Evolutionary conservation across 2,329 filamentous ascomycete species (phyloP), one percentile per base, ranked within the genome.

Genomic region (Alternaria tenuissima): DNA sequence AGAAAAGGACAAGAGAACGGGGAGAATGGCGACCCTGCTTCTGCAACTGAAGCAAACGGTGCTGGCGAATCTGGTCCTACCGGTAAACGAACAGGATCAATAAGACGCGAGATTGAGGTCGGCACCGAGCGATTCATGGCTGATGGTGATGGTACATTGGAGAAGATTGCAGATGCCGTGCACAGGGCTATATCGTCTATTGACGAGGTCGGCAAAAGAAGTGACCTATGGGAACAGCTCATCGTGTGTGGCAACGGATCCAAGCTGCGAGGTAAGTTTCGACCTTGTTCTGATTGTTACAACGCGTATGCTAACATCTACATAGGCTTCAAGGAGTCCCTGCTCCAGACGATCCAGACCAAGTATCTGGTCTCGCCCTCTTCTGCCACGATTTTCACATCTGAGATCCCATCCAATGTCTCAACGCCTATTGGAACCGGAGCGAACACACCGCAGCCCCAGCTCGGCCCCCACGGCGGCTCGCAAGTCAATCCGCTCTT

Each of bases 301-400:
- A 7, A 32, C 14, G n/a, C 34, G 38, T 28, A 16, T 4, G 58
- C 83, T 70, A 83, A 78, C 62, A 59, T 5, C 7, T 16, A 12
- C 18, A 9, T 38, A 82, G 93, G 95, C 5, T 94, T 99, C 77
- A 94, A 91, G 67, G 93, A 97, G 71, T 92, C 94, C 67, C 88
- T 99, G 48, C 78, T 98, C 38, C 86, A 91, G 70, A 93, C 89
- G 0, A 86, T 99, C 36, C 87, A 87, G 38, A 86, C 89, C 49
- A 93, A 94, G 66, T 95, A 97, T 78, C 86, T 97, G 55, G 89
- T 99, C 67, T 96, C 94, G 2, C 95, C 95, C 0, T 94, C 91
- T 28, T 94, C 93, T 1, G 93, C 93, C 52, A 97, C 94, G 42
- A 98, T 98, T 73, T 98, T 98, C 84, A 97, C 94, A 36, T 97